Conservation (phyloP, 441 rosid species). For the Kokia cookei region DNA sequence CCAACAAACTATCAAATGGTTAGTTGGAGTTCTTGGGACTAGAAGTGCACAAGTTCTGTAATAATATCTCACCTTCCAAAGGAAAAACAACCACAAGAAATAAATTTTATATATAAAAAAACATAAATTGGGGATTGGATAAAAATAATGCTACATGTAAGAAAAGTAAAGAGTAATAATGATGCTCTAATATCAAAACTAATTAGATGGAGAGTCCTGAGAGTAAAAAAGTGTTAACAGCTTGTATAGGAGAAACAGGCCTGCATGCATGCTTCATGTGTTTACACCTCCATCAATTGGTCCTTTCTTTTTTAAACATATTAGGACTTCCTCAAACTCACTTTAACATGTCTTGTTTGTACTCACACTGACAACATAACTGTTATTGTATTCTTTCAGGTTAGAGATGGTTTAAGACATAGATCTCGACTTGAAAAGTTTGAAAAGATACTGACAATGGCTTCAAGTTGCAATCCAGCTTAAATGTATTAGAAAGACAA, state of each 20-base stretch:
- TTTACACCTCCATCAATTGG: not conserved
- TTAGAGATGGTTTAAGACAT: not conserved
- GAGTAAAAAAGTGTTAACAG: too few relatives aligned
- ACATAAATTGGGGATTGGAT: not conserved
- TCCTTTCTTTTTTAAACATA: not conserved
- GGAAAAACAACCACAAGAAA: not conserved
- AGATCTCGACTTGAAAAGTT: constrained; percentile 1
- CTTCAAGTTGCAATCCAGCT: not conserved
- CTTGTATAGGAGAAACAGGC: not conserved
- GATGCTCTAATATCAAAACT: not conserved
- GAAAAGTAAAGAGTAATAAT: not conserved
- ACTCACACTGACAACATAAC: not conserved
- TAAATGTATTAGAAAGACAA: not conserved
- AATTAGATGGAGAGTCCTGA: not conserved
- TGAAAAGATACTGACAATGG: constrained; percentile 2
- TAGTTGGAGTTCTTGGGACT: constrained; percentile 21
- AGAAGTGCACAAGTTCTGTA: not conserved
- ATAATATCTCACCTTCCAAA: constrained; percentile 3
- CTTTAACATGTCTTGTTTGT: constrained; percentile 3
- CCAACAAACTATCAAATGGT: constrained; percentile 11
- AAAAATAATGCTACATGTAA: not conserved
- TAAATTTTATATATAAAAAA: not conserved
- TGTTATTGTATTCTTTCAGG: not conserved
- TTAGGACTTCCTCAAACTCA: not conserved
- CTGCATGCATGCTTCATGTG: not conserved